Conservation (phyloP, 1,139 yeast species). For the Arxiozyma slooffiae region DNA sequence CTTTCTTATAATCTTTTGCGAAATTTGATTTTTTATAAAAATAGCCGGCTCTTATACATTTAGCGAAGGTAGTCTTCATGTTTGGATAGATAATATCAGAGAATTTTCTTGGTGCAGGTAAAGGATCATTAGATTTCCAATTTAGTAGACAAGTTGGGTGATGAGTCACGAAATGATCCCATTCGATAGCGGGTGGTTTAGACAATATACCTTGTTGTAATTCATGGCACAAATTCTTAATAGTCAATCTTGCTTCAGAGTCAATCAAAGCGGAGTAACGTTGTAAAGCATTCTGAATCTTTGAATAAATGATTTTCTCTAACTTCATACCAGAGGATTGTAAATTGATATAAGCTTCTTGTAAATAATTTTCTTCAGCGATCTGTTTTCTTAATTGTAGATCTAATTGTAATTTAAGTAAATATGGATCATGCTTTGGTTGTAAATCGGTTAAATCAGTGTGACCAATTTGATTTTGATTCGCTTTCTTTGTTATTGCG, state of each 20-base stretch:
- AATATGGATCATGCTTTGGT: constrained; percentile 51
- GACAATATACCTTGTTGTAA: constrained; percentile 53
- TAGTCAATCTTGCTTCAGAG: constrained; percentile 47
- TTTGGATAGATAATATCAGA: constrained; percentile 43
- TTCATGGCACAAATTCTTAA: constrained; percentile 50
- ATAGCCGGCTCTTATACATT: constrained; percentile 47
- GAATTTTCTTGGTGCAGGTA: constrained; percentile 38
- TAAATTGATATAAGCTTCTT: constrained; percentile 60
- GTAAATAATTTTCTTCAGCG: constrained; percentile 57
- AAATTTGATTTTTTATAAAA: constrained; percentile 51
- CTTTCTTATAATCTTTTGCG: constrained; percentile 52
- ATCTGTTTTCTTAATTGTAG: constrained; percentile 60
- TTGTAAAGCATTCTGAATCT: constrained; percentile 51
- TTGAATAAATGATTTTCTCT: constrained; percentile 58
- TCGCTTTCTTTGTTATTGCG: constrained; percentile 15
- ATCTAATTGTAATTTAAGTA: constrained; percentile 54
- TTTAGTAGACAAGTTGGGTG: constrained; percentile 34
- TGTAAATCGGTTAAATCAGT: constrained; percentile 20
- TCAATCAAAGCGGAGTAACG: constrained; percentile 47
- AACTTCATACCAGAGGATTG: constrained; percentile 65
- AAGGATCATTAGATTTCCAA: constrained; percentile 41
- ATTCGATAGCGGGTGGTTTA: constrained; percentile 55
- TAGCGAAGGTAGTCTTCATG: constrained; percentile 43
- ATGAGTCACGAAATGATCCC: constrained; percentile 65
- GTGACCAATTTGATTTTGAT: constrained; percentile 37